Base-by-base conservation (phyloP, 1,139 yeast genomes). In the Blastobotrys buckinghamii region DNA sequence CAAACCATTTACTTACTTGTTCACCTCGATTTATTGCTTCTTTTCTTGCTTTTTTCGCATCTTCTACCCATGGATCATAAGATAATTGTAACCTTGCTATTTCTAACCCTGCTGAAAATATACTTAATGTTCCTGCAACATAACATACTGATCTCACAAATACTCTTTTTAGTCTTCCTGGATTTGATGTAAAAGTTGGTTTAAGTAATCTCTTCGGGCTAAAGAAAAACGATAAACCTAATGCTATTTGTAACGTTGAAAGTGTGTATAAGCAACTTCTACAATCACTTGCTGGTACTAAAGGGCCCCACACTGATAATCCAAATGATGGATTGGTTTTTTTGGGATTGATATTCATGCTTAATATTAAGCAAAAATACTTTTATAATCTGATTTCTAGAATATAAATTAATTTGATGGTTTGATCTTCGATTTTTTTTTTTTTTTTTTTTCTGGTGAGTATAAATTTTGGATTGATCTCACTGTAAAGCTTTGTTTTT, bases 231-330 rank as follows among this genome's bases (percentile, higher is more conserved):
- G 53, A 35, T 32, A 62, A 54, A 13, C 70, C 70, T 7, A 55
- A 59, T 22, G 54, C 50, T 22, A 59, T 44, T 54, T 66, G 70
- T 15, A 62, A 30, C 2, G 59, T 61, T 2, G 61, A 55, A 32
- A 65, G 52, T 1, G 65, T 52, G 33, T 61, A 63, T 36, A 66
- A 47, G 44, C 70, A 65, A 12, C 53, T 33, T 39, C 53, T 54
- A 52, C 70, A 65, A 51, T 66, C 70, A 47, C 59, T 65, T 13
- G 70, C 69, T 6, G 70, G 70, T 6, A 65, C 59, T 27, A 66
- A 53, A 1, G 70, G 70, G 15, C 70, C 69, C 70, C 70, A 66
- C 20, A 63, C 40, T 24, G 56, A 50, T 30, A 66, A 58, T 1
- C 70, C 70, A 39, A 64, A 54, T 37, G 64, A 55, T 10, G 70